Evolutionary conservation across 1,284 basidiomycete species (phyloP).

Genomic region (Leucoagaricus sp.): DNA sequence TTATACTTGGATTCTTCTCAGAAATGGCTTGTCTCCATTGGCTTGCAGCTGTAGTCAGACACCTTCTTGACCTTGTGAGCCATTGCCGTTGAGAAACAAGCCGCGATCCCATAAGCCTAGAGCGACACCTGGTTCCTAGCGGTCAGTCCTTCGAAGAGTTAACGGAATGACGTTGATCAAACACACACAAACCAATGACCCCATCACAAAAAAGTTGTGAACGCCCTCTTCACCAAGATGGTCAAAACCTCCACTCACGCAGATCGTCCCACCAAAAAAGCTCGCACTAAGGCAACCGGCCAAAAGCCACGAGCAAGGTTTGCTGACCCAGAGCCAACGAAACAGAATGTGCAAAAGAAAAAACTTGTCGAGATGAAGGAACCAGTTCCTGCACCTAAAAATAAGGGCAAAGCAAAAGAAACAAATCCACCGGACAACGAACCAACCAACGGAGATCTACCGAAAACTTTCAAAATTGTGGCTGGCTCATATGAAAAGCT

Average conservation of each 20-base stretch:
- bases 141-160: background rate
- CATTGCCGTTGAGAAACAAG: background rate
- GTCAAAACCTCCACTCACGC: background rate
- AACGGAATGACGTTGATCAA: slow-evolving; percentile 10
- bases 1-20: slow-evolving; percentile 43
- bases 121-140: background rate
- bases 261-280: slow-evolving; percentile 13
- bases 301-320: slow-evolving; percentile 13
- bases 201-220: slow-evolving; percentile 6
- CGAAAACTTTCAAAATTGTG: slow-evolving; percentile 79
- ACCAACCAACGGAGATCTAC: slow-evolving; percentile 28
- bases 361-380: background rate
- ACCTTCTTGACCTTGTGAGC: slow-evolving; percentile 3
- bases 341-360: background rate
- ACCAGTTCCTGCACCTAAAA: slow-evolving; percentile 15
- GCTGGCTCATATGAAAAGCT: slow-evolving; percentile 96
- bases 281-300: slow-evolving; percentile 5
- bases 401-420: slow-evolving; percentile 34
- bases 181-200: slow-evolving; percentile 13
- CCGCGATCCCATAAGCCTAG: slow-evolving; percentile 7
- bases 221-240: slow-evolving; percentile 1
- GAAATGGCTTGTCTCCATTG: slow-evolving; percentile 30
- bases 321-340: background rate
- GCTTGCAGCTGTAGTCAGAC: background rate
- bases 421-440: slow-evolving; percentile 19